Percentiles rank a stretch among this genome's conserved stretches.
Conservation (phyloP, 768 basidiomycete genomes). For the Xerocomellus chrysenteron region DNA sequence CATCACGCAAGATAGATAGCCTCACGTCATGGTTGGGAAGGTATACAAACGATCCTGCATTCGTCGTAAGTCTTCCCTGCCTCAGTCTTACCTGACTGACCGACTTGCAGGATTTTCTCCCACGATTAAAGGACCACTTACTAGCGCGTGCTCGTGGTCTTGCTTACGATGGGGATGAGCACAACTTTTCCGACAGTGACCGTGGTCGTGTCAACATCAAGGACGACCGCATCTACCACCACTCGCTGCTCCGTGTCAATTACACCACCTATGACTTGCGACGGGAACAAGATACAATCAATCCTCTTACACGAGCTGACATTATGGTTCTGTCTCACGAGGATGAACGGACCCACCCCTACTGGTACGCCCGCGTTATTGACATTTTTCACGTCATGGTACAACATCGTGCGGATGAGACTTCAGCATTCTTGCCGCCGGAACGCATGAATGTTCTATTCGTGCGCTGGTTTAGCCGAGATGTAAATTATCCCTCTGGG, state of each 20-base stretch:
- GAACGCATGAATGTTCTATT: slow-evolving; percentile 28
- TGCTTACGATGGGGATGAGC: slow-evolving; percentile 30
- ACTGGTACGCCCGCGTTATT: slow-evolving; percentile 34
- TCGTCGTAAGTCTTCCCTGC: slow-evolving; percentile 1
- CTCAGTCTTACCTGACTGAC: not conserved
- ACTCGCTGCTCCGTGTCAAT: slow-evolving; percentile 24
- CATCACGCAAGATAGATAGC: not conserved
- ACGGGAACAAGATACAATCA: slow-evolving; percentile 39
- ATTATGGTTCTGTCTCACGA: slow-evolving; percentile 35
- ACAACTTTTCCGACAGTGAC: slow-evolving; percentile 22
- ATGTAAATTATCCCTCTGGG: slow-evolving; percentile 24
- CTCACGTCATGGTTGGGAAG: slow-evolving; percentile 12
- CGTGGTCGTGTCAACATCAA: slow-evolving; percentile 19
- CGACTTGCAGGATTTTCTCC: slow-evolving; percentile 20
- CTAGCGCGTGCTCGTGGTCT: slow-evolving; percentile 7
- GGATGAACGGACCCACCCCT: slow-evolving; percentile 33
- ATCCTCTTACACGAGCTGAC: slow-evolving; percentile 33
- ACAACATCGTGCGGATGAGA: not conserved
- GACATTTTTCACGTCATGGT: slow-evolving; percentile 16
- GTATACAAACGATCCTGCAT: slow-evolving; percentile 24
- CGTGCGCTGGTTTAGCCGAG: slow-evolving; percentile 26
- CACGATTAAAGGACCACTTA: slow-evolving; percentile 19
- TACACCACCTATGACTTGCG: slow-evolving; percentile 31
- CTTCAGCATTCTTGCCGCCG: too few relatives aligned
- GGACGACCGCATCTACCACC: slow-evolving; percentile 19